phyloP scores from a whole-genome alignment of 352 stramenopile genomes.

The Globisporangium ultimum region DNA sequence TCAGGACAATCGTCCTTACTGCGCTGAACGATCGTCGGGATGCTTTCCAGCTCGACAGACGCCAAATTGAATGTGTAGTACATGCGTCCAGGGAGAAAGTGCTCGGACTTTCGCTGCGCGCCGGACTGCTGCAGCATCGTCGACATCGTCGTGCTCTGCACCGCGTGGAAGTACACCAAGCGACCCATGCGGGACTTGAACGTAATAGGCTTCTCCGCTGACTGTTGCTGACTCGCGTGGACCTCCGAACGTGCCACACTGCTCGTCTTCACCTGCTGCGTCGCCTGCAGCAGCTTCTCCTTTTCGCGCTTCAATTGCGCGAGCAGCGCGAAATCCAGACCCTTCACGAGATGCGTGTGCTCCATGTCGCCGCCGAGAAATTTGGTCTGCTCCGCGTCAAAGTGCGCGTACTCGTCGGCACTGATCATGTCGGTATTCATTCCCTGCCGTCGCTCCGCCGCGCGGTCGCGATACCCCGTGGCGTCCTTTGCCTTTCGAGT shows the following conservation, averaged over 20 bases:
- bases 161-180: conserved; percentile 64
- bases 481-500: conserved; percentile 5
- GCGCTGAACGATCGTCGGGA: conserved; percentile 58
- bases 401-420: conserved; percentile 41
- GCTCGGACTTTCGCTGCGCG: conserved; percentile 37
- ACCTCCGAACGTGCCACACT: conserved; percentile 4
- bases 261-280: conserved; percentile 25
- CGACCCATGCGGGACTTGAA: conserved; percentile 63
- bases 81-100: conserved; percentile 72
- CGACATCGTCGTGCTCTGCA: conserved; percentile 31
- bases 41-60: conserved; percentile 33
- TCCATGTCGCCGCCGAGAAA: conserved; percentile 79
- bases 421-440: conserved; percentile 38
- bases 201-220: conserved; percentile 24
- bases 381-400: conserved; percentile 78
- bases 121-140: background rate
- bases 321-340: conserved; percentile 84
- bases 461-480: conserved; percentile 56
- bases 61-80: conserved; percentile 70
- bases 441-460: conserved; percentile 53
- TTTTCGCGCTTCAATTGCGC: conserved; percentile 83
- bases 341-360: conserved; percentile 89
- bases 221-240: conserved; percentile 5
- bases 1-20: conserved; percentile 75
- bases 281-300: conserved; percentile 41